Conservation (phyloP, 2,329 filamentous ascomycete genomes). For the Didymella exigua region DNA sequence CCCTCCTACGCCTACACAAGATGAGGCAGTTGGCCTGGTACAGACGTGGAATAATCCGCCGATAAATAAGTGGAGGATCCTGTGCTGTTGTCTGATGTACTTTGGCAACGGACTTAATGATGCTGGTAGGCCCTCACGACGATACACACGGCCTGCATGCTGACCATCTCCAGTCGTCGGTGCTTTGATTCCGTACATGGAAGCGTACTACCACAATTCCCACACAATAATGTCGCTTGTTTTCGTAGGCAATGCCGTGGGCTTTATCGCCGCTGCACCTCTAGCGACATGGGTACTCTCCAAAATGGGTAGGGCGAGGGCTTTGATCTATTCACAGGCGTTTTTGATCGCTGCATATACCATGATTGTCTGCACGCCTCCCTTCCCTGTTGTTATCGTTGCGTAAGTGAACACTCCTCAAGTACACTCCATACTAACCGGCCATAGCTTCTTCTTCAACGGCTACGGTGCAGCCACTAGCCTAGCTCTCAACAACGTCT, state of each 20-base stretch:
- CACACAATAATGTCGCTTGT: conserved; percentile 82
- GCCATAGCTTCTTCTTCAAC: conserved; percentile 67
- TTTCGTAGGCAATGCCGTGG: conserved; percentile 77
- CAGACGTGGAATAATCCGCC: conserved; percentile 63
- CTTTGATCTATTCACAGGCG: conserved; percentile 64
- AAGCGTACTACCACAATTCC: conserved; percentile 74
- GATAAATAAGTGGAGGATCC: conserved; percentile 73
- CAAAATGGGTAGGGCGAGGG: conserved; percentile 68
- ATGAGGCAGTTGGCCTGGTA: conserved; percentile 54
- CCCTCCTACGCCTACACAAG: conserved; percentile 53
- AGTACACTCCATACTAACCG: conserved; percentile 15
- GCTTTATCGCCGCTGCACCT: conserved; percentile 75
- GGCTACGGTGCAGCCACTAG: conserved; percentile 59
- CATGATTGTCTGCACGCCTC: conserved; percentile 69
- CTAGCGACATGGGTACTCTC: conserved; percentile 68
- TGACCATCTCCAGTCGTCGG: conserved; percentile 60
- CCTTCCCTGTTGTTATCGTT: conserved; percentile 70
- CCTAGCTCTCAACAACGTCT: conserved; percentile 63
- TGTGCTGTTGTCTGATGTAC: conserved; percentile 68
- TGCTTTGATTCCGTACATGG: conserved; percentile 81
- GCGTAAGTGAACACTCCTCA: conserved; percentile 38
- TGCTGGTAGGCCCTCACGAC: conserved; percentile 52
- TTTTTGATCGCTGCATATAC: conserved; percentile 67
- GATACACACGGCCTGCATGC: neutral
- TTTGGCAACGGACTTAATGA: conserved; percentile 76